phyloP scores from a whole-genome alignment of 2,329 filamentous ascomycete genomes.

The Malbranchea cinnamomea region DNA sequence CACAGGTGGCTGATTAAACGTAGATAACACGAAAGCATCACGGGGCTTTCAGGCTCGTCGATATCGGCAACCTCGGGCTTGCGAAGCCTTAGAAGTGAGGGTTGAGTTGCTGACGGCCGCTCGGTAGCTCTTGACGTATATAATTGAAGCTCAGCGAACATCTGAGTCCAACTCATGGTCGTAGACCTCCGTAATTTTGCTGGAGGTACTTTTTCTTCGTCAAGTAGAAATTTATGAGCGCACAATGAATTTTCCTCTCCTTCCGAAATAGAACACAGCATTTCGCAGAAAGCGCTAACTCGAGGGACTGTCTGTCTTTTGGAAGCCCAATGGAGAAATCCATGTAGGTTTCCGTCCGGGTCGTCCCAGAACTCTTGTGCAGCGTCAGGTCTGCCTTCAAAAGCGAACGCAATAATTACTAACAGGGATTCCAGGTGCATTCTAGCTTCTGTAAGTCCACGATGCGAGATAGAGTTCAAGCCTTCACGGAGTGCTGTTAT shows the following conservation, averaged over 20 bases:
- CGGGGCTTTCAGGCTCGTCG: slow-evolving; percentile 84
- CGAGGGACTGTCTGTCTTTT: slow-evolving; percentile 88
- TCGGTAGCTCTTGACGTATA: slow-evolving; percentile 69
- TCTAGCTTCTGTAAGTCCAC: slow-evolving; percentile 26
- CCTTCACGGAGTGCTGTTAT: slow-evolving; percentile 32
- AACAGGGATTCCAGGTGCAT: slow-evolving; percentile 75
- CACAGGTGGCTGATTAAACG: slow-evolving; percentile 73
- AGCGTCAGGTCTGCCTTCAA: slow-evolving; percentile 69
- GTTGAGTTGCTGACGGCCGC: slow-evolving; percentile 44
- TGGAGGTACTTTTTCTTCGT: slow-evolving; percentile 60
- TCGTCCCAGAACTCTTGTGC: slow-evolving; percentile 85
- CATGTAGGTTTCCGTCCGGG: slow-evolving; percentile 80
- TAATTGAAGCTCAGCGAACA: slow-evolving; percentile 76
- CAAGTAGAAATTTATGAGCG: slow-evolving; percentile 71
- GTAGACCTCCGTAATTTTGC: slow-evolving; percentile 69
- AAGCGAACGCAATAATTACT: slow-evolving; percentile 81
- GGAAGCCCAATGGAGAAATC: slow-evolving; percentile 95
- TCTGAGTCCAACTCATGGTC: slow-evolving; percentile 83
- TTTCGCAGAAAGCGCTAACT: slow-evolving; percentile 90
- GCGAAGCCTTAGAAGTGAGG: slow-evolving; percentile 39
- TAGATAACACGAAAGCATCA: slow-evolving; percentile 92
- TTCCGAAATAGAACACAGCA: slow-evolving; percentile 76
- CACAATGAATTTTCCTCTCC: slow-evolving; percentile 69
- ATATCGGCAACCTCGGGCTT: slow-evolving; percentile 52
- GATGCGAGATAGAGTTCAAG: slow-evolving; percentile 24